Percentiles rank a stretch among this genome's conserved stretches.
phyloP scores from a whole-genome alignment of 2,329 filamentous ascomycete species.

The Fusarium sp. region DNA sequence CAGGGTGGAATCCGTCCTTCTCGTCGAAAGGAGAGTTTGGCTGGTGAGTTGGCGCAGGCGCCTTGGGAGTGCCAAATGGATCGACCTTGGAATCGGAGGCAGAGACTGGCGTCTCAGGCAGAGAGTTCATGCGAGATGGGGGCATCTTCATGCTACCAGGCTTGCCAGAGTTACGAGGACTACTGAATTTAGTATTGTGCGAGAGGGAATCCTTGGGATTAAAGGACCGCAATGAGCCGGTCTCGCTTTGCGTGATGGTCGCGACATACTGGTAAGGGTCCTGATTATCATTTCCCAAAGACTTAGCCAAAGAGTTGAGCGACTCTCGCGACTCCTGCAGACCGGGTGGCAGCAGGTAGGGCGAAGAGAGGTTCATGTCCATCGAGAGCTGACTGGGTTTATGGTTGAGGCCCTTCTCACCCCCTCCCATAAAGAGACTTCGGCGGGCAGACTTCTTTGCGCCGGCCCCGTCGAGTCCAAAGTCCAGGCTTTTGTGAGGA shows the following conservation, averaged over 20 bases:
- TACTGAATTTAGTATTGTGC: slow-evolving; percentile 58
- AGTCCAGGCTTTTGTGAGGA: slow-evolving; percentile 91
- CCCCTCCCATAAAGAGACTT: slow-evolving; percentile 57
- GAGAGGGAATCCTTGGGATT: slow-evolving; percentile 58
- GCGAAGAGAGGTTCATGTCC: slow-evolving; percentile 81
- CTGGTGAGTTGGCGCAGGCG: slow-evolving; percentile 47
- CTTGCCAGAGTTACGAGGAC: slow-evolving; percentile 49
- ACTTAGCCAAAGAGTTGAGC: slow-evolving; percentile 84
- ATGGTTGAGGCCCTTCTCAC: slow-evolving; percentile 63
- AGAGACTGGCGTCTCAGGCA: slow-evolving; percentile 56
- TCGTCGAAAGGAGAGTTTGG: slow-evolving; percentile 38
- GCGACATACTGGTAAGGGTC: slow-evolving; percentile 83
- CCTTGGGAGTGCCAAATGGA: slow-evolving; percentile 52
- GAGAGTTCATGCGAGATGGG: slow-evolving; percentile 55
- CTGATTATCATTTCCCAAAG: slow-evolving; percentile 77
- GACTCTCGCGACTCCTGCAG: slow-evolving; percentile 86
- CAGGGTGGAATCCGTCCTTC: slow-evolving; percentile 46
- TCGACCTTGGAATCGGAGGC: slow-evolving; percentile 49
- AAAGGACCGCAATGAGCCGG: slow-evolving; percentile 66
- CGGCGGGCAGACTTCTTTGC: slow-evolving; percentile 50
- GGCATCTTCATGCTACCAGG: slow-evolving; percentile 48
- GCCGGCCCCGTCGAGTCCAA: slow-evolving; percentile 72
- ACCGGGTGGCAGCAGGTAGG: slow-evolving; percentile 91
- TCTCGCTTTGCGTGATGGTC: slow-evolving; percentile 68
- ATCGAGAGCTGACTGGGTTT: slow-evolving; percentile 71